These are phyloP conservation scores for Calonectria montana DNA, from an alignment of 2,329 filamentous ascomycete genomes.

Conservation along the genomic window DNA sequence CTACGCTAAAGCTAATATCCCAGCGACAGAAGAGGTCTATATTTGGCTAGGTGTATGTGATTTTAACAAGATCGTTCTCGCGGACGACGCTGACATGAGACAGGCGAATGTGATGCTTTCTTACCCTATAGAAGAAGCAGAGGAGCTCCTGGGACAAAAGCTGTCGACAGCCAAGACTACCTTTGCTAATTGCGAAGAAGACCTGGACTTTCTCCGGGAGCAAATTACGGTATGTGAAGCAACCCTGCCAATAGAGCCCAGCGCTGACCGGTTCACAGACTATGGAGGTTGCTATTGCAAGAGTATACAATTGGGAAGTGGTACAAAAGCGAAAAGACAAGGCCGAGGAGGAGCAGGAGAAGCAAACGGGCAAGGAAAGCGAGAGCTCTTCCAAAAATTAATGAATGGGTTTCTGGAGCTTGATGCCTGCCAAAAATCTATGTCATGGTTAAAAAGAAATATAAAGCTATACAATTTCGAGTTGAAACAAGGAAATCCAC, in stretches of 20 bases:
- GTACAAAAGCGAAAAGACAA: constrained; percentile 95
- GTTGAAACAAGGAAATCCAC: neutral
- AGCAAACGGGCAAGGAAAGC: constrained; percentile 53
- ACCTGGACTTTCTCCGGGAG: constrained; percentile 93
- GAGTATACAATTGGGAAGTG: constrained; percentile 99
- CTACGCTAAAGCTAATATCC: constrained; percentile 87
- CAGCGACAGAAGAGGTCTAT: constrained; percentile 90
- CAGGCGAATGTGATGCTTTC: constrained; percentile 97
- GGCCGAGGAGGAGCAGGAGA: constrained; percentile 66
- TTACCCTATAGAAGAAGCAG: constrained; percentile 90
- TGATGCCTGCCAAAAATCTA: constrained; percentile 26
- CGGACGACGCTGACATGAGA: constrained; percentile 37
- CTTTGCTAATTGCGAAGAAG: constrained; percentile 91
- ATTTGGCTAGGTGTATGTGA: constrained; percentile 86
- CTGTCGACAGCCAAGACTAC: constrained; percentile 82
- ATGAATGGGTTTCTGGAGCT: constrained; percentile 20
- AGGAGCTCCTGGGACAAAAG: constrained; percentile 81
- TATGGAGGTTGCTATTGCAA: constrained; percentile 93
- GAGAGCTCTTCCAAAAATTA: constrained; percentile 45
- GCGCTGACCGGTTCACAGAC: constrained; percentile 67
- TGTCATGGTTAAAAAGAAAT: constrained; percentile 26
- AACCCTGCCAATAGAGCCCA: neutral
- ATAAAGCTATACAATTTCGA: neutral
- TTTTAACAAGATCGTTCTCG: neutral
- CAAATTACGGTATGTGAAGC: constrained; percentile 84